Evolutionary conservation across 768 basidiomycete genomes (phyloP), one percentile per base, ranked within the genome.

Genomic region (Daedaleopsis nitida): DNA sequence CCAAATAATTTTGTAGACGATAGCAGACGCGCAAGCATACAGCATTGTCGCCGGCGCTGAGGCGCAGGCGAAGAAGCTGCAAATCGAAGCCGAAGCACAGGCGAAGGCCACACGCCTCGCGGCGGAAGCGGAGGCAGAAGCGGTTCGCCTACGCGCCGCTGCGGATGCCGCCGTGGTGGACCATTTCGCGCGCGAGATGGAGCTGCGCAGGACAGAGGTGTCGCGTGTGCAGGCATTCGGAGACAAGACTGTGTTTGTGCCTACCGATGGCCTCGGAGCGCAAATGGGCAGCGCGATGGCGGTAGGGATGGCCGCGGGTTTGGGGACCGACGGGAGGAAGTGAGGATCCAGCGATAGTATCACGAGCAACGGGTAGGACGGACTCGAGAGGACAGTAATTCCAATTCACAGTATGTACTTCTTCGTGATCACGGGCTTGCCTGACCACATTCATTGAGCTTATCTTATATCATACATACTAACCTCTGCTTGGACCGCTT

Each of bases 1-100:
- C 27, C 27, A 7, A 32, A 3, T 32, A 7, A 32, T 51, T 14
- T 13, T 55, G 44, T 64, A 86, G 80, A 83, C 91, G 0, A 77
- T 86, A 73, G 86, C 91, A 16, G 91, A 93, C 70, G 79, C 89
- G 0, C 84, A 90, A 48, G 91, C 90, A 0, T 93, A 92, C 70
- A 77, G 81, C 55, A 79, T 89, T 59, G 83, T 92, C 56, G 83
- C 91, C 6, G 86, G 83, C 11, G 91, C 91, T 5, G 86, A 86
- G 69, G 90, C 91, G 3, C 83, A 85, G 59, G 91, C 92, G 6
- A 77, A 91, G 68, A 76, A 76, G 19, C 75, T 79, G 4, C 79
- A 81, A 68, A 90, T 94, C 57, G 87, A 88, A 65, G 90, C 92
- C 5, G 81, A 86, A 65, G 92, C 92, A 1, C 81, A 87, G 48